A percentile compares a stretch with the other conserved stretches of the same genome.
Conservation (phyloP, 257 asterid species). For the Primulina eburnea region DNA sequence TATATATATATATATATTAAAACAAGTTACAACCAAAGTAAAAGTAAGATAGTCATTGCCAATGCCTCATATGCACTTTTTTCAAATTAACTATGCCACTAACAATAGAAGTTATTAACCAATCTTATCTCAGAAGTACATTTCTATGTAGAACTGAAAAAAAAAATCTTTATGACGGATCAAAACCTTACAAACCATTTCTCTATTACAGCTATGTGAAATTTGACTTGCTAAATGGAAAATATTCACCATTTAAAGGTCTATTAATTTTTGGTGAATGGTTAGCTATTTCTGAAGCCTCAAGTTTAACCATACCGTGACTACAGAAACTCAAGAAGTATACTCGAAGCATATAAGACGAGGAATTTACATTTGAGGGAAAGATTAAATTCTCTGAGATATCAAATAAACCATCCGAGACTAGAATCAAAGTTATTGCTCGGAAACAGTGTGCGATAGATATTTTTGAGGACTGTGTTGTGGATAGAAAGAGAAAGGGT, state of each 20-base stretch:
- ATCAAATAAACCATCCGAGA: too few species aligned
- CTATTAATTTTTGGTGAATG: too few species aligned
- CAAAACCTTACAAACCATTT: neutral
- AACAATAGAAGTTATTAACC: neutral
- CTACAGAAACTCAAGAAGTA: too few species aligned
- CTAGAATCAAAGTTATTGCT: too few species aligned
- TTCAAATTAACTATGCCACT: neutral
- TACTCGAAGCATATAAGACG: too few species aligned
- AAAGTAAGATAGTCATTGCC: neutral
- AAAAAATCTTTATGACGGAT: neutral
- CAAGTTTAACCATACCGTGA: too few species aligned
- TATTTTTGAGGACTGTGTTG: neutral
- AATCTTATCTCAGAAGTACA: conserved; percentile 1
- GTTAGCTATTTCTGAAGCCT: neutral
- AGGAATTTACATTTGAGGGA: too few species aligned
- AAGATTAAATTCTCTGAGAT: neutral
- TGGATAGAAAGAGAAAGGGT: neutral
- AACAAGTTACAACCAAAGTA: neutral
- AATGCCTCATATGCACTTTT: neutral
- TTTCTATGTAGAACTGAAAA: conserved; percentile 5
- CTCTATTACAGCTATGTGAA: too few species aligned
- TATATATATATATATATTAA: neutral
- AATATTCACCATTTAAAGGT: too few species aligned
- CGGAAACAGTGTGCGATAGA: too few species aligned
- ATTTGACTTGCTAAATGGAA: too few species aligned